Evolutionary conservation across 108 stramenopile species (phyloP).

Genomic region (Nitzschia sp.): DNA sequence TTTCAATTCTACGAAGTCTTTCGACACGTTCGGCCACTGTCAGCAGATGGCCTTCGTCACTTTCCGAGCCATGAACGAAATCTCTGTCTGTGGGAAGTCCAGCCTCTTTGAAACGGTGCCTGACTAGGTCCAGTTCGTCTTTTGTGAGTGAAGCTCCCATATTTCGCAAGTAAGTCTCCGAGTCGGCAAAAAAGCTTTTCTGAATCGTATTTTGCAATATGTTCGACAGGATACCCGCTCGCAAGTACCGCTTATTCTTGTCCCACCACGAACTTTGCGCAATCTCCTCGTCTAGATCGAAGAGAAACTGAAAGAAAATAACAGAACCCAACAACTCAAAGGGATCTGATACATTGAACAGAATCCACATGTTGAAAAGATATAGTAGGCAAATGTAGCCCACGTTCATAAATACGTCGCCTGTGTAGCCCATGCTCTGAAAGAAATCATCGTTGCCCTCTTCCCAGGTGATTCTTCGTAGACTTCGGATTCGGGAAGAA

Average conservation of each 20-base stretch:
- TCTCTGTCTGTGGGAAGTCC: slow-evolving; percentile 16
- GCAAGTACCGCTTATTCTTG: slow-evolving; percentile 24
- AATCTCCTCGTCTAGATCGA: slow-evolving; percentile 45
- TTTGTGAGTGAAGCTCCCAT: slow-evolving; percentile 5
- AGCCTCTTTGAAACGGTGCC: slow-evolving; percentile 18
- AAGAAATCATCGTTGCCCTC: slow-evolving; percentile 40
- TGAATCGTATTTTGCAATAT: slow-evolving; percentile 36
- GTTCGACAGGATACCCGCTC: slow-evolving; percentile 33
- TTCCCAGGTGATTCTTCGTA: slow-evolving; percentile 45
- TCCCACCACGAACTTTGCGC: slow-evolving; percentile 37
- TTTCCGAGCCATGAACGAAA: slow-evolving; percentile 25
- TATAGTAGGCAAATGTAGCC: slow-evolving; percentile 41
- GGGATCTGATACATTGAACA: slow-evolving; percentile 42
- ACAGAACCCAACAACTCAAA: slow-evolving; percentile 50
- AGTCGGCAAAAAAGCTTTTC: neutral
- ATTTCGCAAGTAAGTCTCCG: slow-evolving; percentile 15
- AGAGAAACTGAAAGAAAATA: slow-evolving; percentile 51
- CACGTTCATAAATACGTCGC: slow-evolving; percentile 50
- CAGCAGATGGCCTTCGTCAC: slow-evolving; percentile 4
- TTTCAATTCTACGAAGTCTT: slow-evolving; percentile 15
- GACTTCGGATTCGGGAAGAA: slow-evolving; percentile 34
- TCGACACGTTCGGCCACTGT: slow-evolving; percentile 17
- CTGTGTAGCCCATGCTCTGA: slow-evolving; percentile 42
- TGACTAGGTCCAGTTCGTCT: slow-evolving; percentile 15
- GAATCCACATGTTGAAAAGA: slow-evolving; percentile 46